Percentiles rank a stretch among this genome's conserved stretches.
Conservation (phyloP, 192 early-diverging fungal species). For the Coemansia sp. region DNA sequence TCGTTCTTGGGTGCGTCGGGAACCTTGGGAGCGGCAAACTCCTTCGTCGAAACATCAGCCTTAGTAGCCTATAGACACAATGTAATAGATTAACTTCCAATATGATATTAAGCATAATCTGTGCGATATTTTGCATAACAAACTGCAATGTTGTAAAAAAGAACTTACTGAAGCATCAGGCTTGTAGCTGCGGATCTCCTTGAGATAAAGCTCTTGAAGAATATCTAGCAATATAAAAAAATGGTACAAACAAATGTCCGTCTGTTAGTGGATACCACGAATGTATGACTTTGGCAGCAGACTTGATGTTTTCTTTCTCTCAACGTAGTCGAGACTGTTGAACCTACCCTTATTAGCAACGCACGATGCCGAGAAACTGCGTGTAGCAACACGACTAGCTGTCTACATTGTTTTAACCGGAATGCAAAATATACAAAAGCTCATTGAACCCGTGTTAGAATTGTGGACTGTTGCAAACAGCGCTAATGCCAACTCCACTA, state of each 20-base stretch:
- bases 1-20: constrained; percentile 47
- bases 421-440: background rate
- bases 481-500: background rate
- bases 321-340: background rate
- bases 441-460: background rate
- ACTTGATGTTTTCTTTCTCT: background rate
- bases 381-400: constrained; percentile 31
- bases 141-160: background rate
- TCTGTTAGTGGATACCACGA: background rate
- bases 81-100: background rate
- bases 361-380: constrained; percentile 30
- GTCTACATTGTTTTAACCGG: constrained; percentile 10
- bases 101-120: background rate
- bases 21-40: constrained; percentile 39
- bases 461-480: background rate
- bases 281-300: background rate
- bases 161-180: constrained; percentile 39
- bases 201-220: constrained; percentile 48
- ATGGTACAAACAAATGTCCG: background rate
- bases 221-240: constrained; percentile 22
- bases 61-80: constrained; percentile 21
- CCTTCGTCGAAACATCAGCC: constrained; percentile 46
- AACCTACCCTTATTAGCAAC: constrained; percentile 35
- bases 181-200: constrained; percentile 54
- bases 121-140: background rate